These are phyloP conservation scores for Albugo candida DNA, from an alignment of 352 stramenopile species.

Conservation along the genomic window DNA sequence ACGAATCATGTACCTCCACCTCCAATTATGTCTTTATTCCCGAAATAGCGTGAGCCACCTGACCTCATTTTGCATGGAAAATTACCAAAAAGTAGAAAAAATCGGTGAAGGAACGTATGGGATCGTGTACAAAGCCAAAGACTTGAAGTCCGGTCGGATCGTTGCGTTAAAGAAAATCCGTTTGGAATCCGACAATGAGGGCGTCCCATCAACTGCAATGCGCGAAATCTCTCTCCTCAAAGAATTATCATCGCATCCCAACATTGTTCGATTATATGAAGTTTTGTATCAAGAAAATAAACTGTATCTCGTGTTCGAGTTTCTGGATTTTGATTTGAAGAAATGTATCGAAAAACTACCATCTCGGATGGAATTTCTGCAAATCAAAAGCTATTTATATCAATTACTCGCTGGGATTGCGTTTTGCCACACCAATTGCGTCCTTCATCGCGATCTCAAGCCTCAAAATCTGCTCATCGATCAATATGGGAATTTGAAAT, in stretches of 20 bases:
- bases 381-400: constrained; percentile 76
- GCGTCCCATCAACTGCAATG: constrained; percentile 95
- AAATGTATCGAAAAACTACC: constrained; percentile 85
- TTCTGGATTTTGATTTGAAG: constrained; percentile 75
- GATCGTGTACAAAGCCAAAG: constrained; percentile 92
- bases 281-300: constrained; percentile 75
- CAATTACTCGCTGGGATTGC: constrained; percentile 69
- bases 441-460: constrained; percentile 96
- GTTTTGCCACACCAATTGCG: constrained; percentile 90
- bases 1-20: too few species aligned
- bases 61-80: constrained; percentile 29
- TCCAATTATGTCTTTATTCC: too few species aligned
- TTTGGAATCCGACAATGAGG: constrained; percentile 86
- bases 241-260: constrained; percentile 86
- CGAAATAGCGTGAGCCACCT: not conserved
- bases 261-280: constrained; percentile 81
- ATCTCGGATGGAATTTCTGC: constrained; percentile 58
- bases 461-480: constrained; percentile 91
- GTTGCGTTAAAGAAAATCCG: constrained; percentile 90
- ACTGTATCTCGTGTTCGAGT: constrained; percentile 77
- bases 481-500: constrained; percentile 72
- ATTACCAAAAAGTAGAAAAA: constrained; percentile 74
- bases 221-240: constrained; percentile 93
- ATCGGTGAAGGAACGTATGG: constrained; percentile 91
- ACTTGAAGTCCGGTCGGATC: constrained; percentile 76